phyloP scores from a whole-genome alignment of 1,139 yeast genomes.

The Zygotorulaspora mrakii region DNA sequence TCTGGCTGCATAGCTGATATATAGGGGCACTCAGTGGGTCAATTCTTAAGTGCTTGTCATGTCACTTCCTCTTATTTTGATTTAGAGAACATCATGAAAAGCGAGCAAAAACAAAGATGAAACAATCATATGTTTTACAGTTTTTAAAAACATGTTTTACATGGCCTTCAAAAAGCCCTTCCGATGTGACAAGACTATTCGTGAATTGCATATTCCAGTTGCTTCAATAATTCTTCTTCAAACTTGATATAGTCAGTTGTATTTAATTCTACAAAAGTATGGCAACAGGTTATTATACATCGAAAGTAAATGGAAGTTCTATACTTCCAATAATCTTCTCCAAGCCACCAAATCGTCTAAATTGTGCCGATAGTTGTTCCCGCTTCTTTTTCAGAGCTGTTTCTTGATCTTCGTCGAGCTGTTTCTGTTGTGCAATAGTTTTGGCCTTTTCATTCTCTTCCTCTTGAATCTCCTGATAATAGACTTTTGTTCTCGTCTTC shows the following conservation, averaged over 20 bases:
- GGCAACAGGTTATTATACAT: conserved; percentile 20
- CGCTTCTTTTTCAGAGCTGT: conserved; percentile 39
- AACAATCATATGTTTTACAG: no score
- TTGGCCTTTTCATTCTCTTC: conserved; percentile 47
- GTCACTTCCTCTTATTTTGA: no score
- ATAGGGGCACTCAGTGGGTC: not conserved
- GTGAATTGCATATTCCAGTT: no score
- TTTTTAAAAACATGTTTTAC: no score
- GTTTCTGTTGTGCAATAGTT: conserved; percentile 40
- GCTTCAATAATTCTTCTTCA: no score
- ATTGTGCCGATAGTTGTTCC: conserved; percentile 37
- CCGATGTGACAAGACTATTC: no score
- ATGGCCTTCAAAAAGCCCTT: no score
- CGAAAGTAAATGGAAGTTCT: conserved; percentile 45
- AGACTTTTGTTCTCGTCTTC: conserved; percentile 80
- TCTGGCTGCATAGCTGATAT: not conserved
- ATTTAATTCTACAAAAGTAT: not conserved
- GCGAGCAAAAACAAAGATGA: no score
- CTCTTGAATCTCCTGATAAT: conserved; percentile 52
- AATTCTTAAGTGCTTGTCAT: no score
- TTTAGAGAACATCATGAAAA: no score
- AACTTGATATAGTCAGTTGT: no score
- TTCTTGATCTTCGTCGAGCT: conserved; percentile 37
- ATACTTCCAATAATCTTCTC: conserved; percentile 47
- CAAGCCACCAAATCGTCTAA: conserved; percentile 42